phyloP scores from a whole-genome alignment of 23 red algal species.

The Cyanidioschyzon merolae region DNA sequence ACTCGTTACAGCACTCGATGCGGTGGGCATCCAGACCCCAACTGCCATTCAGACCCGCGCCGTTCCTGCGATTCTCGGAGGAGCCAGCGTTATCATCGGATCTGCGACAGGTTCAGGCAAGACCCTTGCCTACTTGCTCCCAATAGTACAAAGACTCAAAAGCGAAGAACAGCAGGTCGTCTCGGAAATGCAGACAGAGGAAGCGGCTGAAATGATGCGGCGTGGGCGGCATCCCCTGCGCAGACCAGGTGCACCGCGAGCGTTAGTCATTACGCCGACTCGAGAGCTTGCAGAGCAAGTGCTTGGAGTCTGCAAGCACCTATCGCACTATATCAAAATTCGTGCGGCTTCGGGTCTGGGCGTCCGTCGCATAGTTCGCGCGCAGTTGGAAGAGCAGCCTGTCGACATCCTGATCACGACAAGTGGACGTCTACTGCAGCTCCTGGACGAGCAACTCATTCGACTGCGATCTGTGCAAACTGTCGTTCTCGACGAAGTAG shows the following conservation, averaged over 20 bases:
- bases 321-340: conserved; percentile 55
- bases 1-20: background rate
- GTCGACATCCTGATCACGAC: conserved; percentile 74
- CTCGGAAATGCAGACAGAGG: background rate
- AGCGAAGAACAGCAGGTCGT: conserved; percentile 7
- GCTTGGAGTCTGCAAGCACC: conserved; percentile 36
- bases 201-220: background rate
- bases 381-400: conserved; percentile 18
- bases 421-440: conserved; percentile 50
- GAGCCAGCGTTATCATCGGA: conserved; percentile 46
- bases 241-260: conserved; percentile 38
- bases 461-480: conserved; percentile 37
- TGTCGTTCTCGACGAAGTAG: conserved; percentile 76
- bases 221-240: background rate
- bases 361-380: conserved; percentile 21
- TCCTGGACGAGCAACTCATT: conserved; percentile 29
- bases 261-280: conserved; percentile 70
- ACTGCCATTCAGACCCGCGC: background rate
- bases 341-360: conserved; percentile 22
- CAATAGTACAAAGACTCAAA: conserved; percentile 52
- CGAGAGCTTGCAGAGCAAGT: conserved; percentile 84
- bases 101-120: conserved; percentile 92
- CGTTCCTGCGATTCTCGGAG: conserved; percentile 15
- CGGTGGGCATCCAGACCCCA: background rate
- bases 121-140: conserved; percentile 78